Percentiles rank a stretch among this genome's conserved stretches.
Evolutionary conservation across 495 filamentous ascomycete genomes (phyloP).

Genomic region (Zalerion maritima): DNA sequence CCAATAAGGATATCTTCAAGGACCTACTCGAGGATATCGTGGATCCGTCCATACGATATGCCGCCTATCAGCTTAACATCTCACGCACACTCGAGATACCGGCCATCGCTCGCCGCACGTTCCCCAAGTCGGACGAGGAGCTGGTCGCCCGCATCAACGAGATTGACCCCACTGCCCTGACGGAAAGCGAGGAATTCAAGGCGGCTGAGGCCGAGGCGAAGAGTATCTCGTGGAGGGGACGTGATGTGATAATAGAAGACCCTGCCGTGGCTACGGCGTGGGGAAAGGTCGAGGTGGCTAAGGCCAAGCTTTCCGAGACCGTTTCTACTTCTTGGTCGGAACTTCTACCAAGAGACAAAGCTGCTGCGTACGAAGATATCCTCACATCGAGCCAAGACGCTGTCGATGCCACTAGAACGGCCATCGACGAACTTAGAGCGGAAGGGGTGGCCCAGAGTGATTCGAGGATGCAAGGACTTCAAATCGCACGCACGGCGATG

Average conservation of each 20-base stretch:
- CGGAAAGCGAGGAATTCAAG: slow-evolving; percentile 41
- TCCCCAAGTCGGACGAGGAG: slow-evolving; percentile 46
- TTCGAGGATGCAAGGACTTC: slow-evolving; percentile 76
- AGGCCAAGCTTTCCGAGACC: slow-evolving; percentile 39
- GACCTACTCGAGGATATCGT: slow-evolving; percentile 75
- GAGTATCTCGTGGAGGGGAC: slow-evolving; percentile 74
- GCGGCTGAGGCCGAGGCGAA: slow-evolving; percentile 49
- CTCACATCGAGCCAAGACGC: slow-evolving; percentile 87
- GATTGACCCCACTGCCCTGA: slow-evolving; percentile 55
- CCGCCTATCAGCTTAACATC: slow-evolving; percentile 78
- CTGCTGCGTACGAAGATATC: slow-evolving; percentile 81
- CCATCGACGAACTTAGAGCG: slow-evolving; percentile 72
- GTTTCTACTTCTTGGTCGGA: slow-evolving; percentile 43
- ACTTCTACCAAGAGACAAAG: slow-evolving; percentile 41
- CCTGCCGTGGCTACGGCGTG: slow-evolving; percentile 75
- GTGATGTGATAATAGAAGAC: slow-evolving; percentile 80
- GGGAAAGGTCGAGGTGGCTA: slow-evolving; percentile 39
- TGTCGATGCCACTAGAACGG: slow-evolving; percentile 80
- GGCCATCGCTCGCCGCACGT: slow-evolving; percentile 58
- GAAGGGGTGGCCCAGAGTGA: slow-evolving; percentile 82
- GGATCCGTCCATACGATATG: slow-evolving; percentile 88
- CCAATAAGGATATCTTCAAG: slow-evolving; percentile 60
- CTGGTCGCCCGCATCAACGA: slow-evolving; percentile 53
- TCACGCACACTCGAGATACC: slow-evolving; percentile 69
- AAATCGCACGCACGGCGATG: slow-evolving; percentile 81